Evolutionary conservation across 2,329 filamentous ascomycete species (phyloP).

Genomic region (Monosporascus cannonballus): DNA sequence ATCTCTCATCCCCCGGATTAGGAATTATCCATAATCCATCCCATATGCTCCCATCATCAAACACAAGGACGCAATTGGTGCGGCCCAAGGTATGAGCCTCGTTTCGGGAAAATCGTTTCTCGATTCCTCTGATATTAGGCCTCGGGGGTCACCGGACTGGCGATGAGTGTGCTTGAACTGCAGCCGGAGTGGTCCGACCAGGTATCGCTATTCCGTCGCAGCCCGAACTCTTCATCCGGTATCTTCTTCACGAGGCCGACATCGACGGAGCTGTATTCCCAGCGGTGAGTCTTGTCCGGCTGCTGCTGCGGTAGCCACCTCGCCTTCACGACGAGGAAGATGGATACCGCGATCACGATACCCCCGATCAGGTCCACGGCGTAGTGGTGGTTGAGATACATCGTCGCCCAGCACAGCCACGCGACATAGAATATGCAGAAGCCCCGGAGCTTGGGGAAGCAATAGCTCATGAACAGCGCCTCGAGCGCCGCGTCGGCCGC

Average conservation of each 20-base stretch:
- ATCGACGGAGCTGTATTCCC: slow-evolving; percentile 95
- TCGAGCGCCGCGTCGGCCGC: slow-evolving; percentile 84
- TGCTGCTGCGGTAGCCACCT: slow-evolving; percentile 80
- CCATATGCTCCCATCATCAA: background rate
- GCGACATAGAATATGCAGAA: slow-evolving; percentile 78
- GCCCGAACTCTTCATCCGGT: slow-evolving; percentile 15
- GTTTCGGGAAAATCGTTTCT: background rate
- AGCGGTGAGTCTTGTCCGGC: slow-evolving; percentile 77
- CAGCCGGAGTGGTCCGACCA: background rate
- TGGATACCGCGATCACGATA: slow-evolving; percentile 68
- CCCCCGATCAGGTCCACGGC: slow-evolving; percentile 88
- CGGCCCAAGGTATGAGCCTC: background rate
- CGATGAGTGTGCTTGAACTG: background rate
- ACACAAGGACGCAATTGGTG: background rate
- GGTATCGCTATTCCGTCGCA: background rate
- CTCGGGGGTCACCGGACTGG: background rate
- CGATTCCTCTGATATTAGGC: background rate
- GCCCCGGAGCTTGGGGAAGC: slow-evolving; percentile 77
- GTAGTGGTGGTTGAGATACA: slow-evolving; percentile 97
- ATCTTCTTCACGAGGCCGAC: slow-evolving; percentile 55
- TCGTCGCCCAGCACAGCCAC: slow-evolving; percentile 98
- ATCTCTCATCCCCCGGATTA: no score
- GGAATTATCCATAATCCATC: no score
- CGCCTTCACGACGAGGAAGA: slow-evolving; percentile 76
- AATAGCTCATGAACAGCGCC: slow-evolving; percentile 86